Conservation (phyloP, 1,139 yeast species). For the Schwanniomyces etchellsii region DNA sequence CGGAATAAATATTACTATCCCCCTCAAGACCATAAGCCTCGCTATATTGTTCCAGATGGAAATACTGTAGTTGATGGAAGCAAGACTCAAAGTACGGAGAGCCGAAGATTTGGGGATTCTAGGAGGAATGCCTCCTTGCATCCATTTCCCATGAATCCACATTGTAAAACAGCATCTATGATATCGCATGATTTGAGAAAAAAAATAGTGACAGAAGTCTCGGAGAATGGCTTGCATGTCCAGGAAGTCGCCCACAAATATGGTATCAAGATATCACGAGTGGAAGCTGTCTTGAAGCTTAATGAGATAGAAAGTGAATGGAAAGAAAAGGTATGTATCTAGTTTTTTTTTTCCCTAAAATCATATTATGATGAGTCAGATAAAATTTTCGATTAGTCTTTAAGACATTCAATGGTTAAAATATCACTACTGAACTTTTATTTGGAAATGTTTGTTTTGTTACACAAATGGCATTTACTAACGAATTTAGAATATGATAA, state of each 20-base stretch:
- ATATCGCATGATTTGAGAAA: conserved; percentile 55
- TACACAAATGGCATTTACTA: conserved; percentile 22
- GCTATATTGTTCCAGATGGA: conserved; percentile 63
- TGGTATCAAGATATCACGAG: conserved; percentile 76
- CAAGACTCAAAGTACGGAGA: conserved; percentile 6
- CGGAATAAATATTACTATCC: conserved; percentile 73
- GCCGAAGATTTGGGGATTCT: conserved; percentile 11
- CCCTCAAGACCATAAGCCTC: conserved; percentile 68
- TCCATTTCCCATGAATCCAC: conserved; percentile 77
- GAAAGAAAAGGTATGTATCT: conserved; percentile 54
- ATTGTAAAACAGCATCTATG: conserved; percentile 61
- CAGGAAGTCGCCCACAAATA: conserved; percentile 77
- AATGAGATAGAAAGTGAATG: conserved; percentile 58
- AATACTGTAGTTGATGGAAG: conserved; percentile 24
- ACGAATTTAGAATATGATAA: conserved; percentile 37
- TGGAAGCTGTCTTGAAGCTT: conserved; percentile 78
- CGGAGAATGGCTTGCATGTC: conserved; percentile 45
- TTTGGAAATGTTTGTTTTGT: too few species aligned
- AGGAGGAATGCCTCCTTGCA: conserved; percentile 37
- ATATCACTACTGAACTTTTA: too few species aligned
- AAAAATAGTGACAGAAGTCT: conserved; percentile 54
- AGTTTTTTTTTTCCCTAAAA: neutral
- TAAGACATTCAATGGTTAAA: conserved; percentile 66
- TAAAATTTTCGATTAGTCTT: conserved; percentile 67
- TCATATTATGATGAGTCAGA: conserved; percentile 38